Evolutionary conservation across 2,329 filamentous ascomycete genomes (phyloP).

Genomic region (Coniochaeta pulveracea): DNA sequence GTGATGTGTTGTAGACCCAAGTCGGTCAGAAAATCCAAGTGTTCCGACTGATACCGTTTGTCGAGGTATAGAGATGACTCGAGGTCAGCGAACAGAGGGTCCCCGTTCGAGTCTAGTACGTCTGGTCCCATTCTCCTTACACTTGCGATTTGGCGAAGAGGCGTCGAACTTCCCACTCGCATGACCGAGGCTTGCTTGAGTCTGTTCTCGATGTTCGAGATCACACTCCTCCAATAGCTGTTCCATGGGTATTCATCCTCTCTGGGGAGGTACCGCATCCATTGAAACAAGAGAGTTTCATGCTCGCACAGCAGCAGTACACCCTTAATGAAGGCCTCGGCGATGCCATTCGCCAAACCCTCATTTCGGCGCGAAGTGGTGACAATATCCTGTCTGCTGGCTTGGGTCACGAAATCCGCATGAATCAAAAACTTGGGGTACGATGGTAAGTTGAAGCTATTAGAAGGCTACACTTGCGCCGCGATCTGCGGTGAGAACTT

Average conservation of each 20-base stretch:
- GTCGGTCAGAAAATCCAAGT: conserved; percentile 3
- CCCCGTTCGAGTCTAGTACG: conserved; percentile 8
- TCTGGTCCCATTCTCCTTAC: not conserved
- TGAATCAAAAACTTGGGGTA: conserved; percentile 33
- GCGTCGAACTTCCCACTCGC: not conserved
- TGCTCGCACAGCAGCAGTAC: conserved; percentile 26
- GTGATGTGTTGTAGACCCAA: conserved; percentile 4
- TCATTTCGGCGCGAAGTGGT: conserved; percentile 25
- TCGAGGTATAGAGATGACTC: conserved; percentile 8
- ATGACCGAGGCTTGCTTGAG: conserved; percentile 9
- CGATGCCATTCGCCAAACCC: conserved; percentile 21
- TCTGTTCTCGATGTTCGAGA: conserved; percentile 12
- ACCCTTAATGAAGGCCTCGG: conserved; percentile 24
- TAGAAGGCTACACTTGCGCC: conserved; percentile 1
- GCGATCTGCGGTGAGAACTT: conserved; percentile 8
- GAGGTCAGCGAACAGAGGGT: conserved; percentile 14
- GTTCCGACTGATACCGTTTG: not conserved
- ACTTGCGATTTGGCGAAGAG: conserved; percentile 5
- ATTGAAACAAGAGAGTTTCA: conserved; percentile 24
- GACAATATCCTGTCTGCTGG: conserved; percentile 29
- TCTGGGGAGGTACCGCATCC: conserved; percentile 32
- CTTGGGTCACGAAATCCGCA: conserved; percentile 34
- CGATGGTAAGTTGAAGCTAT: not conserved
- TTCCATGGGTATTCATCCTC: conserved; percentile 12
- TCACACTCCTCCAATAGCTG: conserved; percentile 15